Conservation (phyloP, 2,329 filamentous ascomycete species). For the Phialophora macrospora region DNA sequence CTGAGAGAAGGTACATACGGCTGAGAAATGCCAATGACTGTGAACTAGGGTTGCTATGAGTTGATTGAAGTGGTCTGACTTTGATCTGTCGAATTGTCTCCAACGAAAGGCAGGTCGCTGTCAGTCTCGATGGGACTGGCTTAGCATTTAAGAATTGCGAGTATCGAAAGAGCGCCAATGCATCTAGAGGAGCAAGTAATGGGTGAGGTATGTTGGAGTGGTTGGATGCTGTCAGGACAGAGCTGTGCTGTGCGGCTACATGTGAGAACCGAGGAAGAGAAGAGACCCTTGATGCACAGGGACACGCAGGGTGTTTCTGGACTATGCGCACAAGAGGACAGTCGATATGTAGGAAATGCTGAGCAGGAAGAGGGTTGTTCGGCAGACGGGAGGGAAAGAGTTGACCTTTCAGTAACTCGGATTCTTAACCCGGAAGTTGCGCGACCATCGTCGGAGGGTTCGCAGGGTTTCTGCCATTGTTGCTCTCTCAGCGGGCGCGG, state of each 20-base stretch:
- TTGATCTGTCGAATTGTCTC: not conserved
- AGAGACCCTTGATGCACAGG: constrained; percentile 24
- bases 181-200: constrained; percentile 5
- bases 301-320: constrained; percentile 11
- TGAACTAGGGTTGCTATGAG: not conserved
- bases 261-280: not conserved
- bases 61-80: not conserved
- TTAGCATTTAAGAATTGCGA: not conserved
- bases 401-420: constrained; percentile 13
- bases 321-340: constrained; percentile 8
- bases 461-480: constrained; percentile 16
- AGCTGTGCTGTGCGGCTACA: constrained; percentile 1
- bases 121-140: not conserved
- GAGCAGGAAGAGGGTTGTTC: constrained; percentile 27
- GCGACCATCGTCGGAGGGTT: constrained; percentile 11
- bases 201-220: constrained; percentile 11
- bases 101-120: not conserved
- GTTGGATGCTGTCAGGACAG: constrained; percentile 7
- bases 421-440: constrained; percentile 9
- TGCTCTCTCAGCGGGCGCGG: constrained; percentile 11
- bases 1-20: constrained; percentile 24
- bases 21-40: constrained; percentile 10
- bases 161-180: not conserved
- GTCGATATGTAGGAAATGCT: constrained; percentile 12
- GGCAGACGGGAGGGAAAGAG: constrained; percentile 10